A percentile compares a stretch with the other conserved stretches of the same genome.
These are phyloP conservation scores for Kwoniella europaea DNA, from an alignment of 768 basidiomycete species.

Conservation along the genomic window DNA sequence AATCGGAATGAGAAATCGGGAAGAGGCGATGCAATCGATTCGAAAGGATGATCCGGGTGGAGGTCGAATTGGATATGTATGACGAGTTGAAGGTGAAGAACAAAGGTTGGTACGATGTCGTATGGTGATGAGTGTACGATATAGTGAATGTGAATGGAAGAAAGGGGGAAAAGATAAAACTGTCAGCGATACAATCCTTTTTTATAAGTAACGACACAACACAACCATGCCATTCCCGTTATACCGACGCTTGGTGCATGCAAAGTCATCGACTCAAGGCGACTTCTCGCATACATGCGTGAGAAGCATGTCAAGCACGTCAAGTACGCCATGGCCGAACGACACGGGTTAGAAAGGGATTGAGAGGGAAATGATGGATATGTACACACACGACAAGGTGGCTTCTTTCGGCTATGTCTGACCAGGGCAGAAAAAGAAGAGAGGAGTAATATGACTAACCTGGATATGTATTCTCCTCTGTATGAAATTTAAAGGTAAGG, in stretches of 20 bases:
- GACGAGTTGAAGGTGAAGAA: neutral
- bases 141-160: neutral
- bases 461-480: conserved; percentile 8
- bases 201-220: neutral
- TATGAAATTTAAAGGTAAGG: neutral
- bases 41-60: neutral
- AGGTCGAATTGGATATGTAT: neutral
- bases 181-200: conserved; percentile 25
- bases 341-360: neutral
- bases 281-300: conserved; percentile 2
- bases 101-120: conserved; percentile 7
- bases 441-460: conserved; percentile 10
- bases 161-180: conserved; percentile 17
- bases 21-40: conserved; percentile 2
- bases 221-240: neutral
- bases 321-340: neutral
- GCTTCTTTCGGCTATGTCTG: neutral
- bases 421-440: neutral
- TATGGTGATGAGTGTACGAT: neutral
- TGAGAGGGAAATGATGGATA: neutral
- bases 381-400: neutral
- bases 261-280: neutral
- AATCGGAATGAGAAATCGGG: conserved; percentile 6
- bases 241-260: neutral
- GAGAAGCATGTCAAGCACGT: neutral